A percentile compares a stretch with the other conserved stretches of the same genome.
These are phyloP conservation scores for Fusarium secorum DNA, from an alignment of 2,329 filamentous ascomycete species.

Conservation along the genomic window DNA sequence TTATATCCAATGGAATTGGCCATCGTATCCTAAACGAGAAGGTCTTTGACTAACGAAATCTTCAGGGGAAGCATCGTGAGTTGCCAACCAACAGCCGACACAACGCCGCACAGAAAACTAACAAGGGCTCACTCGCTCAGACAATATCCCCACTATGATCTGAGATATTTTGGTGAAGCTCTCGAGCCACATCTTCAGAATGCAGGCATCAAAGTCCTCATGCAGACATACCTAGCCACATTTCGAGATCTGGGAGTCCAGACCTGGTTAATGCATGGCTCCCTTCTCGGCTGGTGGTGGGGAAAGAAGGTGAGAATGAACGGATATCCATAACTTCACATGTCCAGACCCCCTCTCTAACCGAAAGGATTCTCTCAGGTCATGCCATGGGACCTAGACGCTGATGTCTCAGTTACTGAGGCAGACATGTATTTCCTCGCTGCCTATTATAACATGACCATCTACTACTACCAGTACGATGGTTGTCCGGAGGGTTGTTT, in stretches of 20 bases:
- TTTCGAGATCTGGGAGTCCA: slow-evolving; percentile 72
- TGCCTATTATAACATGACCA: slow-evolving; percentile 69
- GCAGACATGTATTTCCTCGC: slow-evolving; percentile 72
- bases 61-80: slow-evolving; percentile 37
- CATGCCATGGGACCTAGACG: slow-evolving; percentile 80
- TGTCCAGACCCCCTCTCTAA: neutral
- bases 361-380: slow-evolving; percentile 53
- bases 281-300: slow-evolving; percentile 90
- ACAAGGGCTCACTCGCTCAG: slow-evolving; percentile 25
- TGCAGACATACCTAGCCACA: slow-evolving; percentile 75
- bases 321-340: neutral
- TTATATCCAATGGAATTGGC: neutral
- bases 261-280: slow-evolving; percentile 87
- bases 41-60: neutral
- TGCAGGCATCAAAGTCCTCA: slow-evolving; percentile 69
- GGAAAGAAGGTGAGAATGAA: slow-evolving; percentile 58
- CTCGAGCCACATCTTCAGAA: slow-evolving; percentile 64
- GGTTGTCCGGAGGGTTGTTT: slow-evolving; percentile 48
- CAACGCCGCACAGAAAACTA: neutral
- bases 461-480: slow-evolving; percentile 55
- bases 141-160: slow-evolving; percentile 47
- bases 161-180: slow-evolving; percentile 50
- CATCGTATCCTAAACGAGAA: neutral
- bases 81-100: neutral
- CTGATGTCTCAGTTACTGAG: slow-evolving; percentile 77